Evolutionary conservation across 176 grass and related monocot genomes (phyloP).

Genomic region (Chrysopogon serrulatus): DNA sequence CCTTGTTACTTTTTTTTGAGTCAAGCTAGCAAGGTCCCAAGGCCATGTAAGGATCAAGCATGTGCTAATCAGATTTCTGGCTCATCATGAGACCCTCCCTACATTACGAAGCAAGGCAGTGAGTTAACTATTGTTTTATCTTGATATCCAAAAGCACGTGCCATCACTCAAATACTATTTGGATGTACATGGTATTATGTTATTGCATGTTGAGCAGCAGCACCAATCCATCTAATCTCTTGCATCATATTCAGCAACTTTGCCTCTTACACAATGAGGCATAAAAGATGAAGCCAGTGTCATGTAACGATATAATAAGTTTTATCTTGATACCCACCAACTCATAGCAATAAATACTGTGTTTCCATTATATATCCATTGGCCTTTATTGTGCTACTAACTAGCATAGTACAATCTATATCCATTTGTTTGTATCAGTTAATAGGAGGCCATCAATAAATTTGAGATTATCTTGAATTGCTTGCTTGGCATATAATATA

Average conservation of each 20-base stretch:
- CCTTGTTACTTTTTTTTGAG: slow-evolving; percentile 1
- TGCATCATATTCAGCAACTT: background rate
- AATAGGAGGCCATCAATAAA: background rate
- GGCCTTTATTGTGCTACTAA: no score
- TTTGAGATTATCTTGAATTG: background rate
- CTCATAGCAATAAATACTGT: background rate
- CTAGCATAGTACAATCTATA: background rate
- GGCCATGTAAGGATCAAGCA: background rate
- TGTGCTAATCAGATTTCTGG: slow-evolving; percentile 10
- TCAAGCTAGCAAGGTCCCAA: background rate
- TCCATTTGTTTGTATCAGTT: background rate
- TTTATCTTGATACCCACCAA: background rate
- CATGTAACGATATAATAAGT: background rate
- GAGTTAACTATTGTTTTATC: background rate
- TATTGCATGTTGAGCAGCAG: background rate
- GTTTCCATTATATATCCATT: background rate
- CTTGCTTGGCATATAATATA: background rate
- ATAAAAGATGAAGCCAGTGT: background rate
- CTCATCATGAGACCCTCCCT: background rate
- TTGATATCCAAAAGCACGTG: background rate
- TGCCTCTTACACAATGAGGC: background rate
- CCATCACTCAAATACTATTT: background rate
- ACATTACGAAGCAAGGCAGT: background rate
- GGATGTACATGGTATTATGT: background rate
- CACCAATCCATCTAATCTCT: background rate